Percentiles rank a stretch among this genome's conserved stretches.
These are phyloP conservation scores for Dacryopinax spathularia DNA, from an alignment of 768 basidiomycete species.

Conservation along the genomic window DNA sequence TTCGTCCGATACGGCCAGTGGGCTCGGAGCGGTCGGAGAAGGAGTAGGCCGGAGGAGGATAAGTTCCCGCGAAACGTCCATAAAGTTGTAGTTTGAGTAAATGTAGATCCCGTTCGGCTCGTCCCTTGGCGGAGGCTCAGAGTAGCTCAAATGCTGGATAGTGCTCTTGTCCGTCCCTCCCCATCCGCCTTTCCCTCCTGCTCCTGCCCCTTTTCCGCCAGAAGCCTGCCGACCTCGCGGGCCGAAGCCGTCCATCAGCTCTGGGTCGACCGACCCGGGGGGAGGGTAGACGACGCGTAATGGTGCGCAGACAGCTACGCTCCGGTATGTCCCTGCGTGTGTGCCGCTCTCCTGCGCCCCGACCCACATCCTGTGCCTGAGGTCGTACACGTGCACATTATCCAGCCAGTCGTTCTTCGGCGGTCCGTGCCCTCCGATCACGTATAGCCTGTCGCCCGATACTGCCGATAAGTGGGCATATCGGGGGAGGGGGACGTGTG, in stretches of 20 bases:
- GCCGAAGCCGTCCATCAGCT: conserved; percentile 7
- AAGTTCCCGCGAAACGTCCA: conserved; percentile 88
- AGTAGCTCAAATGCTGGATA: conserved; percentile 65
- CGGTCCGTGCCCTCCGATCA: conserved; percentile 85
- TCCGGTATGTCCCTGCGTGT: conserved; percentile 94
- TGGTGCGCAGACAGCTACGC: conserved; percentile 68
- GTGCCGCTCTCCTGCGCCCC: conserved; percentile 67
- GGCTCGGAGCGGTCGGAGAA: conserved; percentile 33
- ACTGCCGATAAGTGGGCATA: conserved; percentile 91
- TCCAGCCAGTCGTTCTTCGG: conserved; percentile 86
- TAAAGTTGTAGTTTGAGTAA: conserved; percentile 96
- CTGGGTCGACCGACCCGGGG: conserved; percentile 34
- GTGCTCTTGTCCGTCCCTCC: conserved; percentile 20
- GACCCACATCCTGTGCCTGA: conserved; percentile 59
- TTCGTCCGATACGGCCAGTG: conserved; percentile 65
- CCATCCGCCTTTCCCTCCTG: conserved; percentile 16
- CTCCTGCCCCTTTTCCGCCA: neutral
- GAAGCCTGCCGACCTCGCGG: conserved; percentile 19
- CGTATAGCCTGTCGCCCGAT: conserved; percentile 66
- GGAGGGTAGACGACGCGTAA: conserved; percentile 53
- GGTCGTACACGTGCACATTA: conserved; percentile 81
- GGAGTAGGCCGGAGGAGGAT: conserved; percentile 71
- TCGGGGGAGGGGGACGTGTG: conserved; percentile 62
- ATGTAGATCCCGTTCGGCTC: conserved; percentile 76
- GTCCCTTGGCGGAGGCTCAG: conserved; percentile 53